Percentiles rank a stretch among this genome's conserved stretches.
Evolutionary conservation across 75 land plant species (phyloP).

Genomic region (Sequoia sempervirens): DNA sequence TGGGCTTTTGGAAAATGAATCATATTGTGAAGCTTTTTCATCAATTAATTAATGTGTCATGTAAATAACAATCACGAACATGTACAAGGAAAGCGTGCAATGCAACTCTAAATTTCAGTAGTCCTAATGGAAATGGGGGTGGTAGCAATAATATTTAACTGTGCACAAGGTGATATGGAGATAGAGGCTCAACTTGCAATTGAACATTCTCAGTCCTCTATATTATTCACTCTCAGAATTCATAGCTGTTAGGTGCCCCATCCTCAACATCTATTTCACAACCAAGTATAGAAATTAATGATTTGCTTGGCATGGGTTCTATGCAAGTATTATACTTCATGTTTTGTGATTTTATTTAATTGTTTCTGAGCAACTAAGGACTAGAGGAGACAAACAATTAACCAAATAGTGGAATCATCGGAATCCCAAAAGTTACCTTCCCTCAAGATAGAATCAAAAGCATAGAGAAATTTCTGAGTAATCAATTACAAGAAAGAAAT

Average conservation of each 20-base stretch:
- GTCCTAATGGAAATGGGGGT: neutral
- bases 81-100: neutral
- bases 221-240: neutral
- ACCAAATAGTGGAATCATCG: too few relatives aligned
- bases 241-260: conserved; percentile 16
- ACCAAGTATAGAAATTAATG: conserved; percentile 62
- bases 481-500: too few relatives aligned
- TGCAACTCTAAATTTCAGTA: neutral
- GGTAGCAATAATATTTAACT: neutral
- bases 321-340: too few relatives aligned
- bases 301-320: conserved; percentile 71
- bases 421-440: too few relatives aligned
- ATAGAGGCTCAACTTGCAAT: neutral
- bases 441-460: too few relatives aligned
- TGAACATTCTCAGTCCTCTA: neutral
- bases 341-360: too few relatives aligned
- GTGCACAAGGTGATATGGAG: neutral
- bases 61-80: neutral
- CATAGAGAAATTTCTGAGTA: too few relatives aligned
- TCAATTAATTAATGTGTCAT: neutral
- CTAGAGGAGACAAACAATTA: too few relatives aligned
- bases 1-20: conserved; percentile 1
- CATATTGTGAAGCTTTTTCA: neutral
- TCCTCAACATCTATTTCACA: conserved; percentile 14
- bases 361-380: too few relatives aligned